Percentiles rank a stretch among this genome's conserved stretches.
phyloP scores from a whole-genome alignment of 129 eudicot genomes.

The Ambrosia artemisiifolia region DNA sequence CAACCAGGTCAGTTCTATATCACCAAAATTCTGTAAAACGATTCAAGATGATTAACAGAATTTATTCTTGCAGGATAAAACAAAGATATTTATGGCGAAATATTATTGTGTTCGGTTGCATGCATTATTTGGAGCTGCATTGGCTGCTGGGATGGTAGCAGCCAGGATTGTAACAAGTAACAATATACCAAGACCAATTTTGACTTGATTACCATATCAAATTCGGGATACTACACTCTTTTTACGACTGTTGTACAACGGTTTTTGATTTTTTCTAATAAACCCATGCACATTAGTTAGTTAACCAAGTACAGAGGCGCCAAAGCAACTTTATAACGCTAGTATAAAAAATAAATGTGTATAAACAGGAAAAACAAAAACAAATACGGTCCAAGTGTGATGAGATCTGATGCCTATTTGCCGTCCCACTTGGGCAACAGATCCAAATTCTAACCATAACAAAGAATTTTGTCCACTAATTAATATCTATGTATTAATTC shows the following conservation, averaged over 20 bases:
- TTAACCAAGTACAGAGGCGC: neutral
- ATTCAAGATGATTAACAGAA: neutral
- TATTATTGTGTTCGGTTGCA: conserved; percentile 88
- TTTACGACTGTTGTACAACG: conserved; percentile 13
- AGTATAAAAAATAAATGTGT: neutral
- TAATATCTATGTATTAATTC: no score
- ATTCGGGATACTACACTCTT: neutral
- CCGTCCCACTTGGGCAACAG: no score
- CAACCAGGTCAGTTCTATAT: conserved; percentile 58
- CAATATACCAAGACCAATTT: conserved; percentile 17
- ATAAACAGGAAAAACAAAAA: neutral
- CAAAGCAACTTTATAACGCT: neutral
- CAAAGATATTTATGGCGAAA: conserved; percentile 84
- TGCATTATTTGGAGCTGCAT: conserved; percentile 64
- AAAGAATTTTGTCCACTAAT: neutral
- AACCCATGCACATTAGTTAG: neutral
- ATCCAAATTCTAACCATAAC: neutral
- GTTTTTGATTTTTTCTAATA: neutral
- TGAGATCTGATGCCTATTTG: no score
- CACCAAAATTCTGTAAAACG: neutral
- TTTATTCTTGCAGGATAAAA: conserved; percentile 48
- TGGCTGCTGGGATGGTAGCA: conserved; percentile 74
- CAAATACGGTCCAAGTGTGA: neutral
- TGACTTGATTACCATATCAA: conserved; percentile 18
- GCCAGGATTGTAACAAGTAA: conserved; percentile 39